Evolutionary conservation across 345 rosid genomes (phyloP), one percentile per base, ranked within the genome.

Genomic region (Pistacia atlantica): DNA sequence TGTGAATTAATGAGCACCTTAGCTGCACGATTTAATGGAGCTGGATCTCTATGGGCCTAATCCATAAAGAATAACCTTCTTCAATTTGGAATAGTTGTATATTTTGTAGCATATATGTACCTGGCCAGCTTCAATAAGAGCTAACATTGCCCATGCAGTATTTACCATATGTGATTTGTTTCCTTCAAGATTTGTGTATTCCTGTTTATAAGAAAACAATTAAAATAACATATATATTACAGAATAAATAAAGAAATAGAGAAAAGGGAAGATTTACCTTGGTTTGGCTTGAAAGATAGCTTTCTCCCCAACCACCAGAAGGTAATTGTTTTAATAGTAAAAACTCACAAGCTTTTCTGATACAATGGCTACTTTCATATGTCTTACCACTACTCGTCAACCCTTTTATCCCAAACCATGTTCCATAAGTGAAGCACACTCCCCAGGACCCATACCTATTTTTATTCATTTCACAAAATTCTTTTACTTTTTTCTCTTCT

Each of bases 361-460:
- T 25, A 25, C 25, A 25, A 25, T 25, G 25, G 25, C 25, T 77
- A 1, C 74, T 85, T 10, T 82, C 58, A n/a, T 86, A 88, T 2
- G 75, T 87, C 75, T 62, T 78, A 0, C 91, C 95, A 2, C 49
- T 80, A 8, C 80, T 87, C 59, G 88, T 83, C 5, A 91, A 38
- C 1, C 94, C 91, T 45, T 81, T 84, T 17, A 91, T 71, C 16
- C 94, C 97, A 55, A 89, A 91, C 95, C 95, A 93, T 46, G 97
- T 90, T 38, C 94, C 95, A 20, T 90, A 93, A 0, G 89, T 87
- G 87, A 86, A 91, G 83, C 97, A 93, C 18, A 90, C 87, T 65
- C 95, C 95, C 96, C 97, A 93, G 0, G 91, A 89, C 0, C 95
- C 96, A 33, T 93, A 90, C 97, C 91, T 92, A 38, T 38, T 31